Evolutionary conservation across 129 eudicot genomes (phyloP), one percentile per base, ranked within the genome.

Genomic region (Chrysanthemum seticuspe): DNA sequence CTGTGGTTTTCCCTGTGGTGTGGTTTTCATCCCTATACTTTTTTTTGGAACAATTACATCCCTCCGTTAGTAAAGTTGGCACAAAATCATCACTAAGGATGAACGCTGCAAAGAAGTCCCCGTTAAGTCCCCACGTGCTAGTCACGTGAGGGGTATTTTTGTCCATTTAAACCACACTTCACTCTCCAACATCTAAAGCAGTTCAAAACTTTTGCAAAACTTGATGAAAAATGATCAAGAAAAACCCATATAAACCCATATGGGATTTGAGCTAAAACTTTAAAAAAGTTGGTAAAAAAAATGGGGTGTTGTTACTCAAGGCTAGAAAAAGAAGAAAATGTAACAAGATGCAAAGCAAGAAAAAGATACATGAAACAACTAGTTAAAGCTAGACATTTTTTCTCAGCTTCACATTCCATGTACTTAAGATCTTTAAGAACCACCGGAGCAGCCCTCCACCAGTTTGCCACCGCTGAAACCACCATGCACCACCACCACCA

Each of bases 251-350:
- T n/a, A 65, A 40, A 50, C 62, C 49, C 62, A 51, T 23, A 61
- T 62, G 71, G 71, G 74, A 81, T 61, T 70, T 58, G 11, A 40
- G 45, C 65, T 48, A 62, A 76, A 54, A 3, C 23, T 76, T 63
- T 6, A 6, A 36, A 15, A 68, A 69, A 25, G 3, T 2, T 56
- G 19, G 2, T 11, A 29, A 70, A 34, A 60, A 55, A 61, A 77
- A 89, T 93, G 98, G 98, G 98, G 59, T 85, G 96, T 68, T 89
- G 90, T 67, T 84, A 80, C 59, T 87, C 97, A 67, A 87, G 91
- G 60, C 63, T 89, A 62, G 94, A 93, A 71, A 83, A 82, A 68
- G 88, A 87, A 65, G 98, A 89, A 62, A 84, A 82, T 90, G 92
- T 93, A 7, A 71, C 95, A 12, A 87, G 98, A 62, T 93, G 98